phyloP scores from a whole-genome alignment of 2,329 filamentous ascomycete species.

The Fusarium sp. region DNA sequence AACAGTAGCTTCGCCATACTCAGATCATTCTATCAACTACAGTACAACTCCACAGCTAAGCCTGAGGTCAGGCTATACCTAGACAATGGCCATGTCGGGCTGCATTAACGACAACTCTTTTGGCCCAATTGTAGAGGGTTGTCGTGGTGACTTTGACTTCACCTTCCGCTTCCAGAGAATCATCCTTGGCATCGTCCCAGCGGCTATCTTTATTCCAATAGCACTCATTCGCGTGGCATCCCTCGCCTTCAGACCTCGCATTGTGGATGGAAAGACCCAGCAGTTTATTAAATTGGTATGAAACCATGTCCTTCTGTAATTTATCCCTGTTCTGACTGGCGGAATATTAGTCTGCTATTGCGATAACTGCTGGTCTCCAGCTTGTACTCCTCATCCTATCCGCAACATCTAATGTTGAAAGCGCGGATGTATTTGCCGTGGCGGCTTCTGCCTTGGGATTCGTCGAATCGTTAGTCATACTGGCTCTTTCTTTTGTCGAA shows the following conservation, averaged over 20 bases:
- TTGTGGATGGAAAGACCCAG: not conserved
- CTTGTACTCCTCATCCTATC: slow-evolving; percentile 2
- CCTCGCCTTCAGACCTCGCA: not conserved
- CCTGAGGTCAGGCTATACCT: not conserved
- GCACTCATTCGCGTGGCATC: not conserved
- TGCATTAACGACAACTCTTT: slow-evolving; percentile 5
- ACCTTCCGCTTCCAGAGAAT: slow-evolving; percentile 1
- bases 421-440: not conserved
- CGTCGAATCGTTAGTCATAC: not conserved
- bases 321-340: not conserved
- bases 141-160: slow-evolving; percentile 8
- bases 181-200: not conserved
- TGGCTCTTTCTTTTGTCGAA: not conserved
- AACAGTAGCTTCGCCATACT: not conserved
- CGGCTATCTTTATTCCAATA: not conserved
- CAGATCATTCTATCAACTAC: not conserved
- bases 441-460: not conserved
- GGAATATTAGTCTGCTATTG: not conserved
- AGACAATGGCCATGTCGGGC: slow-evolving; percentile 1
- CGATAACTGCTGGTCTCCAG: not conserved
- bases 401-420: not conserved
- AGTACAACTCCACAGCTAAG: too few relatives aligned
- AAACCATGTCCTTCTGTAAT: not conserved
- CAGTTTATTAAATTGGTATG: slow-evolving; percentile 1
- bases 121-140: slow-evolving; percentile 6